These are phyloP conservation scores for Pestalotiopsis fici DNA, from an alignment of 2,329 filamentous ascomycete genomes.

Conservation along the genomic window DNA sequence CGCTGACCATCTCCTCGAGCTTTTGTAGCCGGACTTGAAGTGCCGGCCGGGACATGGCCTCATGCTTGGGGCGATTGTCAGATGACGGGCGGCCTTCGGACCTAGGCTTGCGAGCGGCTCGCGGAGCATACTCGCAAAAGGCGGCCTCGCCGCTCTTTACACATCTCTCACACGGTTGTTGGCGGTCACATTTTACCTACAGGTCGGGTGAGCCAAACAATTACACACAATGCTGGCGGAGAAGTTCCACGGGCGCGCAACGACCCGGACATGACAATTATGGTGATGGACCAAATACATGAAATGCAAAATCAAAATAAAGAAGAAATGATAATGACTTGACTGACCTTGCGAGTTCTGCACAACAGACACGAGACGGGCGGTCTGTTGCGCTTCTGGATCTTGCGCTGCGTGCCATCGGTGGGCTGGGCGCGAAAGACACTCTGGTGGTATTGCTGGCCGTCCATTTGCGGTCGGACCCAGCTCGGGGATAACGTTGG, in stretches of 20 bases:
- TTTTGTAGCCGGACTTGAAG: conserved; percentile 36
- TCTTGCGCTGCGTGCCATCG: conserved; percentile 34
- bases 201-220: conserved; percentile 3
- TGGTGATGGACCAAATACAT: background rate
- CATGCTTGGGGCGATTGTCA: conserved; percentile 25
- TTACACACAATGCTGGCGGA: background rate
- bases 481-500: conserved; percentile 22
- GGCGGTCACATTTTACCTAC: conserved; percentile 40
- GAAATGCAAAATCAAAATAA: background rate
- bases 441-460: conserved; percentile 31
- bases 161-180: conserved; percentile 39
- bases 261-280: background rate
- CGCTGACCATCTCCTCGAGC: conserved; percentile 36
- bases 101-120: conserved; percentile 29
- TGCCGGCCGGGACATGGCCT: conserved; percentile 29
- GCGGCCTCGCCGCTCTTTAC: conserved; percentile 35
- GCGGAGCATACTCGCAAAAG: conserved; percentile 37
- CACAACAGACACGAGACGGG: conserved; percentile 36
- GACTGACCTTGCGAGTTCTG: conserved; percentile 33
- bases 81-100: conserved; percentile 29
- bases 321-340: background rate
- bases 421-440: conserved; percentile 36
- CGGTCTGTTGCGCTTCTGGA: conserved; percentile 37
- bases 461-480: conserved; percentile 26
- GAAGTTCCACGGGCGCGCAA: no score